Evolutionary conservation across 257 asterid genomes (phyloP), one percentile per base, ranked within the genome.

Genomic region (Striga asiatica): DNA sequence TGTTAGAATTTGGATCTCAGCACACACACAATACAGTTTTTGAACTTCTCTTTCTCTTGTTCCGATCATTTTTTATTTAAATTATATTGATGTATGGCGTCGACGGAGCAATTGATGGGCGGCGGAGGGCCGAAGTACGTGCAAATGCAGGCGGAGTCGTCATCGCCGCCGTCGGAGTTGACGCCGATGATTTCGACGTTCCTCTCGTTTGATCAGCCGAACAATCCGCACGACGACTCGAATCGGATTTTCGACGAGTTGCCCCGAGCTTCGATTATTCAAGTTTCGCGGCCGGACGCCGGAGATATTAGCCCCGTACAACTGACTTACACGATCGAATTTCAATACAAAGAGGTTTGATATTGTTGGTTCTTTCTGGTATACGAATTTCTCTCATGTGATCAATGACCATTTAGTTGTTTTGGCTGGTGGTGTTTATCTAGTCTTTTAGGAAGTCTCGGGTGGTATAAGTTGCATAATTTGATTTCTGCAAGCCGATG

Each of bases 211-310:
- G 69, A 50, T 38, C 74, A 56, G 6, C 78, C 66, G 14, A 54
- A 61, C 53, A 39, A 18, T 13, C 54, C 35, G 24, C 66, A 6
- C 28, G 62, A 62, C 7, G 91, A 82, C 78, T 54, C 77, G 38
- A 68, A 78, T 71, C 77, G 83, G 64, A 76, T 89, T 55, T 85
- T 86, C 69, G 73, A 78, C 23, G 94, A 89, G 78, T 73, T 86
- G 83, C 93, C 94, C 12, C 71, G 60, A 62, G 94, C 94, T 25
- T 60, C 66, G 8, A 89, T 85, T 56, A 46, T 85, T 60, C 81
- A 79, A 72, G 93, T 83, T 9, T 85, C 94, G 32, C 88, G 97
- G 5, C 95, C 94, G 11, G 96, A 89, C 59, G 88, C 94, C 29
- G 79, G 88, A 14, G 96, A 83, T 66, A 76, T 85, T 41, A 85